Percentiles rank a stretch among this genome's conserved stretches.
These are phyloP conservation scores for Nyctanthes arbortristis DNA, from an alignment of 257 asterid genomes.

Conservation along the genomic window DNA sequence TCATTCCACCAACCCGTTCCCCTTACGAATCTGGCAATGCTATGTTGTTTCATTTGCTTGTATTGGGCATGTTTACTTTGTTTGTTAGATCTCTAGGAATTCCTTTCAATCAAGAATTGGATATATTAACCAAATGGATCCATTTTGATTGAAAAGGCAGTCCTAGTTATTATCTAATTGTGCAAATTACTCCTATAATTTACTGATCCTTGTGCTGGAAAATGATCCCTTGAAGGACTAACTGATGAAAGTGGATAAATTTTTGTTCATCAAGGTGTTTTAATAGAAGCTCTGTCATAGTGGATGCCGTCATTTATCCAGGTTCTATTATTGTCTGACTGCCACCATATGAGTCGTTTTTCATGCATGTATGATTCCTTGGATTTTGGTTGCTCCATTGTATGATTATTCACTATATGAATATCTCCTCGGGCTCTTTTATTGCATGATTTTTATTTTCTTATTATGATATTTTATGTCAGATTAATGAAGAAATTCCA, in stretches of 20 bases:
- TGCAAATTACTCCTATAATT: not conserved
- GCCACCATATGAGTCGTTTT: not conserved
- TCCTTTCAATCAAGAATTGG: too few species aligned
- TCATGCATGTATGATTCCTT: conserved; percentile 8
- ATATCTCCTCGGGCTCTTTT: too few species aligned
- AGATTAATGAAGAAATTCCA: not conserved
- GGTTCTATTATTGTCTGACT: conserved; percentile 1
- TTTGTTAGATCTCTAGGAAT: too few species aligned
- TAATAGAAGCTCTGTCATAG: not conserved
- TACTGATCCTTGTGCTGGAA: conserved; percentile 14
- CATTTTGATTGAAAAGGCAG: conserved; percentile 4
- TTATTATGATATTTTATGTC: not conserved
- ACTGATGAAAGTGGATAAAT: not conserved
- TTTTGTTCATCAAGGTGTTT: conserved; percentile 5
- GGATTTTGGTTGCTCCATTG: too few species aligned
- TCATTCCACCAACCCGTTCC: not conserved
- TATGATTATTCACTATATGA: too few species aligned
- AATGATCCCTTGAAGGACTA: not conserved
- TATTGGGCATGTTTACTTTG: too few species aligned
- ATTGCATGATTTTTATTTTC: conserved; percentile 8
- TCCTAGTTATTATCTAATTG: not conserved
- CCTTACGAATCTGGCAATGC: too few species aligned
- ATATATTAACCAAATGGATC: too few species aligned
- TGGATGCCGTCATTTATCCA: not conserved
- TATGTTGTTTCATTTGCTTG: too few species aligned